phyloP scores from a whole-genome alignment of 768 basidiomycete species.

The Boletus eberwhitei region DNA sequence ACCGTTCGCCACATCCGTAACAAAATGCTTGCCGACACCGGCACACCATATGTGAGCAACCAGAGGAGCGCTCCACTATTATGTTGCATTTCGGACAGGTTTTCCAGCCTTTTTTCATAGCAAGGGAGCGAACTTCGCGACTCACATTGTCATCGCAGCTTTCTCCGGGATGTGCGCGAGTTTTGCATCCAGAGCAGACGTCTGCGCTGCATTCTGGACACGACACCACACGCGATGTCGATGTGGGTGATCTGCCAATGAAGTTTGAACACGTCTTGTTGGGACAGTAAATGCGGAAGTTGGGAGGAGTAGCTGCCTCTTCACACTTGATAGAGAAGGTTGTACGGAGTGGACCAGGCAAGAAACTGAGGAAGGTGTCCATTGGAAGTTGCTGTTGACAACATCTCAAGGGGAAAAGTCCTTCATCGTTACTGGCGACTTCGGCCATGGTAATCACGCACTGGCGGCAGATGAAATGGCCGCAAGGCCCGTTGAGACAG shows the following conservation, averaged over 20 bases:
- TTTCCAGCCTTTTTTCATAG: conserved; percentile 49
- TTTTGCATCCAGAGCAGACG: conserved; percentile 51
- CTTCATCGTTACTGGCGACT: conserved; percentile 45
- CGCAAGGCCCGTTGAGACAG: conserved; percentile 40
- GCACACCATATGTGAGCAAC: conserved; percentile 62
- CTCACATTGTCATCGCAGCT: conserved; percentile 42
- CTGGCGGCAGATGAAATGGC: conserved; percentile 45
- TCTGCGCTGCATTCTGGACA: conserved; percentile 41
- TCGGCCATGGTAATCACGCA: conserved; percentile 44
- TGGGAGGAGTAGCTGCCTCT: conserved; percentile 45
- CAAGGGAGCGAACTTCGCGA: conserved; percentile 45
- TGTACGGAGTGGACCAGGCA: conserved; percentile 27
- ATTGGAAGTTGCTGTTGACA: conserved; percentile 40
- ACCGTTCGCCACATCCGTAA: conserved; percentile 18
- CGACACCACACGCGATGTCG: conserved; percentile 13
- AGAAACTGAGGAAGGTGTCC: conserved; percentile 28
- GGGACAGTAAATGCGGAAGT: conserved; percentile 49
- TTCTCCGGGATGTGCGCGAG: conserved; percentile 36
- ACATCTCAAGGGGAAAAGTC: conserved; percentile 49
- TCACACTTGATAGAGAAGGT: conserved; percentile 40
- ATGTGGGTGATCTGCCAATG: conserved; percentile 39
- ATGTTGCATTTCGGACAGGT: conserved; percentile 56
- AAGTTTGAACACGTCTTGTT: conserved; percentile 48
- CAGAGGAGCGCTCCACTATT: conserved; percentile 50
- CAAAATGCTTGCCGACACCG: conserved; percentile 36